Evolutionary conservation across 345 rosid genomes (phyloP), one percentile per base, ranked within the genome.

Genomic region (Linum lewisii): DNA sequence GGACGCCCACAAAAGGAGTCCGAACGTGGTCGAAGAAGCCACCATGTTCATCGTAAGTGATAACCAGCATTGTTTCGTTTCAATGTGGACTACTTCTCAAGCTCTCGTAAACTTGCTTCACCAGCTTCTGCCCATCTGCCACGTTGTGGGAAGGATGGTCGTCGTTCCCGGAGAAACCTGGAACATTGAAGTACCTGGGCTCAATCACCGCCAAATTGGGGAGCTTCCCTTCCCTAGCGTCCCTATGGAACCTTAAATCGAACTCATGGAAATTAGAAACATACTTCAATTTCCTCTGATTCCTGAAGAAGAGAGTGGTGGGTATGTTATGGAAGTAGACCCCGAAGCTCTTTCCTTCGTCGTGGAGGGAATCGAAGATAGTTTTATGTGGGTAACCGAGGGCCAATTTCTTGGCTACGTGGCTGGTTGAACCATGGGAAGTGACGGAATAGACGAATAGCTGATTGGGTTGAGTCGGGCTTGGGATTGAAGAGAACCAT

Each of bases 141-240:
- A 92, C 96, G 62, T 92, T 96, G 56, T 92, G 98, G 21, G 98
- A 79, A 7, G 98, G 98, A 65, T 88, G 98, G 62, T 92, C 98
- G 57, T 92, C 98, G 45, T 92, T 86, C 3, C 87, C 98, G 38
- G 95, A 95, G 37, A 70, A 6, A 3, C 78, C 83, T 21, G 72
- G 80, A 7, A 92, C 79, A 75, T 92, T 95, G 45, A 86, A 86
- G 37, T 92, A 92, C 68, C 98, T 70, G 7, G 93, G 98, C 67
- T 92, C 98, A n/a, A 88, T 86, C 14, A 92, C 93, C 49, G 85
- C 81, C 22, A 92, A 72, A 73, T 67, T 75, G 1, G 96, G 95
- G 66, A 92, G 61, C 42, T 86, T 83, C 21, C 98, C 98, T 13
- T 81, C 64, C 19, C 64, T 70, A 22, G 95, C 96, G 68, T 92